Conservation (phyloP, 176 grass and related monocot genomes). For the Otatea glauca region DNA sequence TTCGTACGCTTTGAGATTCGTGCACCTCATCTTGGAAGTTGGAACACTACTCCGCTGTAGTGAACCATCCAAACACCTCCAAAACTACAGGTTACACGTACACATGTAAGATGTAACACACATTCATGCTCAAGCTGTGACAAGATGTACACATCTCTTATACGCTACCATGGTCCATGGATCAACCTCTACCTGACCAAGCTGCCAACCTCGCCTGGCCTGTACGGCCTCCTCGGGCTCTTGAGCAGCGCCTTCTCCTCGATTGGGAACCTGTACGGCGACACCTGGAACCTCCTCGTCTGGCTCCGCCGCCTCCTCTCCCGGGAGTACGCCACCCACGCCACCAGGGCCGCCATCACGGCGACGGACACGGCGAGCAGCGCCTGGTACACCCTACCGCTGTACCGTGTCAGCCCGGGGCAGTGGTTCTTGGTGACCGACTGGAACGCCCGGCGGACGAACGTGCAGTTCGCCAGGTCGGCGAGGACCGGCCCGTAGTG, state of each 20-base stretch:
- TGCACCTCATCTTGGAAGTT: too few species aligned
- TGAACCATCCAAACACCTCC: too few species aligned
- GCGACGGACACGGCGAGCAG: constrained; percentile 54
- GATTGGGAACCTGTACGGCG: constrained; percentile 54
- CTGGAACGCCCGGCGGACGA: constrained; percentile 69
- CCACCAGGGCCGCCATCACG: constrained; percentile 44
- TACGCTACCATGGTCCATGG: too few species aligned
- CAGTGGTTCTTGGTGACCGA: constrained; percentile 49
- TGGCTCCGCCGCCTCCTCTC: constrained; percentile 51
- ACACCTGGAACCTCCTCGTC: constrained; percentile 28
- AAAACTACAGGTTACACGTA: too few species aligned
- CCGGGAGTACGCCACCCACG: constrained; percentile 52
- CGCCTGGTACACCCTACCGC: constrained; percentile 54
- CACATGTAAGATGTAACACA: too few species aligned
- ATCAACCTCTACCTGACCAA: neutral
- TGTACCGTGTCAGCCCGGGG: constrained; percentile 56
- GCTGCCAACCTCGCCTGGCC: constrained; percentile 35
- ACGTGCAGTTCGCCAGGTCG: constrained; percentile 66
- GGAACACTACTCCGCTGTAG: too few species aligned
- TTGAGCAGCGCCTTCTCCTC: constrained; percentile 62
- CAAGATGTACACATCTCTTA: too few species aligned
- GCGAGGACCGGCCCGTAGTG: constrained; percentile 55
- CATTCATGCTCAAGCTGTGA: too few species aligned
- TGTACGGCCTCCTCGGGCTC: constrained; percentile 51
- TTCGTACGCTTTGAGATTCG: too few species aligned